Percentiles rank a stretch among this genome's conserved stretches.
These are phyloP conservation scores for Fusarium udum DNA, from an alignment of 2,329 filamentous ascomycete species.

Conservation along the genomic window DNA sequence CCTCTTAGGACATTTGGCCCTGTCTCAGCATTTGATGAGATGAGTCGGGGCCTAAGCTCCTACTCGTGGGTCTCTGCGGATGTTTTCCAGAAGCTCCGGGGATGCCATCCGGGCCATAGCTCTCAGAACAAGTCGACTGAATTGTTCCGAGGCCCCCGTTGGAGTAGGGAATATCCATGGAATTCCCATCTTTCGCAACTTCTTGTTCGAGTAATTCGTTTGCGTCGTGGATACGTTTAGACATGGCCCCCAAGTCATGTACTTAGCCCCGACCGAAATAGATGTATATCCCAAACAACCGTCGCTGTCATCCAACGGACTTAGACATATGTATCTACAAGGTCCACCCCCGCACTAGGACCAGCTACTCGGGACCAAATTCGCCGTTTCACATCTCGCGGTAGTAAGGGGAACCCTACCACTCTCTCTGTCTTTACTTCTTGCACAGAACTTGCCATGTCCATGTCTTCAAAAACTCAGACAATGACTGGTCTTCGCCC, in stretches of 20 bases:
- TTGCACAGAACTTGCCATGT: slow-evolving; percentile 21
- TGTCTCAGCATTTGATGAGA: slow-evolving; percentile 34
- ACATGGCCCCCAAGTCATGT: slow-evolving; percentile 11
- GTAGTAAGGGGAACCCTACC: slow-evolving; percentile 16
- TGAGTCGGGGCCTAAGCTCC: background rate
- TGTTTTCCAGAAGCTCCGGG: slow-evolving; percentile 26
- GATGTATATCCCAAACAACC: slow-evolving; percentile 21
- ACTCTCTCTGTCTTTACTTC: background rate
- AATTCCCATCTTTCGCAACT: background rate
- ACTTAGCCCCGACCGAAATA: slow-evolving; percentile 35
- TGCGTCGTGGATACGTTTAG: background rate
- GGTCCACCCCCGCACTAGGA: slow-evolving; percentile 43
- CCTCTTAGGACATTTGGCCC: background rate
- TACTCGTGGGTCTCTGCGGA: slow-evolving; percentile 23
- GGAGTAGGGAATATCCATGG: slow-evolving; percentile 37
- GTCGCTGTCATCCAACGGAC: slow-evolving; percentile 30
- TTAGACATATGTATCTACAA: slow-evolving; percentile 18
- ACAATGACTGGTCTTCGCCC: slow-evolving; percentile 17
- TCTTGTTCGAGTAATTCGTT: slow-evolving; percentile 9
- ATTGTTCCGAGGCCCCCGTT: slow-evolving; percentile 25
- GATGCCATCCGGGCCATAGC: slow-evolving; percentile 22
- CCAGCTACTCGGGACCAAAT: slow-evolving; percentile 40
- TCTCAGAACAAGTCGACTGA: slow-evolving; percentile 23
- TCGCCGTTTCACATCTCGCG: slow-evolving; percentile 24
- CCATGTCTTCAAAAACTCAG: slow-evolving; percentile 11